Evolutionary conservation across 1,284 basidiomycete genomes (phyloP), one percentile per base, ranked within the genome.

Genomic region (Ceratorhiza oryzae-sativae): DNA sequence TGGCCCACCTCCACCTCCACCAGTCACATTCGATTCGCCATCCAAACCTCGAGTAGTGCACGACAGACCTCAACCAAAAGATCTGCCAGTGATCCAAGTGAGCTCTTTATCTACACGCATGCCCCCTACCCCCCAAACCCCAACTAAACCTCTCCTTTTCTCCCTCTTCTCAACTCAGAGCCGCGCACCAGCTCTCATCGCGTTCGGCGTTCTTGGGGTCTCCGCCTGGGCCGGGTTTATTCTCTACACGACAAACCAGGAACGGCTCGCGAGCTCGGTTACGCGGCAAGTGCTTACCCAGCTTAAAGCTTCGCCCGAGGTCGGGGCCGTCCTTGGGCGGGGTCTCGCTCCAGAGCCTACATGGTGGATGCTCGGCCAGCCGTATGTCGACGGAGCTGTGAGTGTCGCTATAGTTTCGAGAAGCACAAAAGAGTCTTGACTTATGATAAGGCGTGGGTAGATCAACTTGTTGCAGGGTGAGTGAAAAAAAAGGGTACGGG

Each of bases 221-320:
- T 73, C 75, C 13, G 74, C 75, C 46, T 77, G 77, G 77, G 75
- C 72, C 23, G 74, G 72, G 13, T 77, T 77, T 60, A 70, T 76
- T 25, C 36, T 76, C 30, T 76, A 76, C 63, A 75, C 77, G 13
- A 75, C 75, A 65, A 77, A 77, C 70, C 75, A 76, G 58, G 77
- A 77, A 56, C 73, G 76, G 20, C 75, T 77, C 27, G 73, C 77
- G 32, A 73, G 74, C 45, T 77, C 77, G 34, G 76, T 77, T 32
- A 72, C 75, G 3, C 73, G 74, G n/a, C 76, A 75, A 48, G 71
- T 76, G 32, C 55, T 75, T 5, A 71, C 72, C 36, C 75, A 75
- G 42, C 41, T 75, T 3, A 73, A 73, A 46, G 56, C 70, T 49
- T 68, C 76, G 27, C 71, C 71, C 15, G 46, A 73, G 23, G 59